Conservation (phyloP, 2,329 filamentous ascomycete genomes). For the Epichloe amarillans region DNA sequence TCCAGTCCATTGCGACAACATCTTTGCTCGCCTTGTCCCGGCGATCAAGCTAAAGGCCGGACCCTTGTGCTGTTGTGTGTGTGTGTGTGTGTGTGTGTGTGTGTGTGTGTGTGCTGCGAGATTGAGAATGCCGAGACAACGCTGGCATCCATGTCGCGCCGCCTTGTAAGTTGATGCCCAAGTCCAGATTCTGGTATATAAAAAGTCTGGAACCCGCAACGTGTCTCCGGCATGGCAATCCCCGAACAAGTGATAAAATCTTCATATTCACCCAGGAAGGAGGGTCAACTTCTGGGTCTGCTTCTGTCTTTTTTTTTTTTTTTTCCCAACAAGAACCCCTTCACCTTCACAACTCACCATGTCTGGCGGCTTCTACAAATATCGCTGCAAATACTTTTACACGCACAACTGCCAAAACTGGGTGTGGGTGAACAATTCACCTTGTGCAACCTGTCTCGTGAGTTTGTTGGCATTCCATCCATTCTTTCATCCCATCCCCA, state of each 20-base stretch:
- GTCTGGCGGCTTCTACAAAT: slow-evolving; percentile 35
- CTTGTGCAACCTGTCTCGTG: slow-evolving; percentile 37
- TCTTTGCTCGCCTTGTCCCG: not conserved
- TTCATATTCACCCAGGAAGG: too few relatives aligned
- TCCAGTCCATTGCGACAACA: not conserved
- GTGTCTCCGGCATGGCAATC: not conserved
- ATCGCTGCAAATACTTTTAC: slow-evolving; percentile 41
- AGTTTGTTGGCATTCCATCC: slow-evolving; percentile 9
- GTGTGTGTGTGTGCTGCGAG: not conserved
- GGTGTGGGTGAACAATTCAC: slow-evolving; percentile 38
- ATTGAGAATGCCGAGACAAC: slow-evolving; percentile 4
- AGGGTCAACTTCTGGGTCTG: too few relatives aligned
- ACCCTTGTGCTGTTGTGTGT: too few relatives aligned
- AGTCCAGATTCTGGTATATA: not conserved
- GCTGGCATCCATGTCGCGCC: not conserved
- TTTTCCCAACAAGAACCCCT: too few relatives aligned
- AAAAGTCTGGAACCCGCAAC: not conserved
- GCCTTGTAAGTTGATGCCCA: not conserved
- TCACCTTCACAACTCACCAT: slow-evolving; percentile 9
- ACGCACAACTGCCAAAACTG: slow-evolving; percentile 38
- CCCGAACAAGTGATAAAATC: not conserved
- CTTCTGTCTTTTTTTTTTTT: not conserved
- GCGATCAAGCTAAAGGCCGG: not conserved
- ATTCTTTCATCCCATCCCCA: not conserved
- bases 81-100: not conserved